Conservation (phyloP, 208 protist species). For the Wallacemonas collosoma region DNA sequence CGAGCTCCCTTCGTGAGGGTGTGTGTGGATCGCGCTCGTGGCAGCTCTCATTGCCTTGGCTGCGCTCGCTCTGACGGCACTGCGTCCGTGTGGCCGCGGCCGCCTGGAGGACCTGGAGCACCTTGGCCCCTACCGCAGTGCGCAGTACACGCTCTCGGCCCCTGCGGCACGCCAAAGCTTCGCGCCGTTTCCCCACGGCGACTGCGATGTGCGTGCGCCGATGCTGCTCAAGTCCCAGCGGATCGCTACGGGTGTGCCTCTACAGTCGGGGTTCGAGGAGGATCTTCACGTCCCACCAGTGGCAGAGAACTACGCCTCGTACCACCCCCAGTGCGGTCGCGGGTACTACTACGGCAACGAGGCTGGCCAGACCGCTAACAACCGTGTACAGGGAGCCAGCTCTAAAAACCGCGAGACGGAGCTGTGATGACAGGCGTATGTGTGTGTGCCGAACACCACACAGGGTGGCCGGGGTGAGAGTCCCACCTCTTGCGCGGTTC, state of each 20-base stretch:
- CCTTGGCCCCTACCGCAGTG: not conserved
- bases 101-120: not conserved
- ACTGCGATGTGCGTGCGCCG: not conserved
- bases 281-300: not conserved
- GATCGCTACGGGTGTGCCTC: conserved; percentile 11
- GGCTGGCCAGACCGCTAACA: conserved; percentile 5
- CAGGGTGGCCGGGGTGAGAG: too few relatives aligned
- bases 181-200: too few relatives aligned
- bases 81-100: not conserved
- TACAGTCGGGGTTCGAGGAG: not conserved
- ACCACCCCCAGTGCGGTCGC: conserved; percentile 12
- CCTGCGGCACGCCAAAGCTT: too few relatives aligned
- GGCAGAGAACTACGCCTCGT: conserved; percentile 17
- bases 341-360: conserved; percentile 7
- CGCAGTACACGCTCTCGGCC: too few relatives aligned
- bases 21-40: conserved; percentile 14
- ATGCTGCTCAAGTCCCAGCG: not conserved
- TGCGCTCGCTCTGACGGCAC: not conserved
- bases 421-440: not conserved
- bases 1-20: not conserved
- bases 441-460: too few relatives aligned
- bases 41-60: not conserved
- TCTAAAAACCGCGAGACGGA: not conserved
- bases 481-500: too few relatives aligned
- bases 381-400: not conserved